Base-by-base conservation (phyloP, 176 grass and related monocot genomes). In the Oryza meyeriana region DNA sequence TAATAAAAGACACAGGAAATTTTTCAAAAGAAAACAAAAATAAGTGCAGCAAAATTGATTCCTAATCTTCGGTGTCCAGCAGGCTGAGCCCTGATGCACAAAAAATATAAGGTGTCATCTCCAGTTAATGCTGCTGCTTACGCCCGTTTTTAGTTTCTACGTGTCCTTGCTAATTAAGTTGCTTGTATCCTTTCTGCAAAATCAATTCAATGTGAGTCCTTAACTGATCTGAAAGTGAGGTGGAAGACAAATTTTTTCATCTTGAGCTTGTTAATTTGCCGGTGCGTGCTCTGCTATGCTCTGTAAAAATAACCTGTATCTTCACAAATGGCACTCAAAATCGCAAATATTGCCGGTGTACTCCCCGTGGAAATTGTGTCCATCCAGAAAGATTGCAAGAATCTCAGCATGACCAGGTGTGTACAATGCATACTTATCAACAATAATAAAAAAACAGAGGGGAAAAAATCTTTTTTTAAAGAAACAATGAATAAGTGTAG, bases 61-160 rank as follows among this genome's bases (percentile, higher is more conserved):
- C 6, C 2, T 57, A 52, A 20, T 20, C 17, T n/a, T 22, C 12
- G 18, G 50, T n/a, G 52, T 8, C 20, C 35, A 70, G 52, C 35
- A 14, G n/a, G n/a, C n/a, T n/a, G 66, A 80, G 24, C 13, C 45
- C 44, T 61, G 61, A 81, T 24, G 48, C 41, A 27, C 69, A 73
- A 34, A 26, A 82, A 4, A 45, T 36, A 44, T 40, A 83, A 50
- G 70, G 70, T 50, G 80, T 50, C 36, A 74, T 64, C 18, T 65
- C 30, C 48, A 65, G 12, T 16, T 82, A 44, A 33, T 33, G 32
- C 1, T 33, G 4, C 4, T 4, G 32, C 1, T 33, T 33, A 33
- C 4, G 4, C 4, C 32, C 4, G 4, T 33, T 33, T 33, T 2
- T 33, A n/a, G n/a, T n/a, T n/a, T n/a, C n/a, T n/a, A n/a, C n/a